These are phyloP conservation scores for Quercus suber DNA, from an alignment of 306 rosid species.

Conservation along the genomic window DNA sequence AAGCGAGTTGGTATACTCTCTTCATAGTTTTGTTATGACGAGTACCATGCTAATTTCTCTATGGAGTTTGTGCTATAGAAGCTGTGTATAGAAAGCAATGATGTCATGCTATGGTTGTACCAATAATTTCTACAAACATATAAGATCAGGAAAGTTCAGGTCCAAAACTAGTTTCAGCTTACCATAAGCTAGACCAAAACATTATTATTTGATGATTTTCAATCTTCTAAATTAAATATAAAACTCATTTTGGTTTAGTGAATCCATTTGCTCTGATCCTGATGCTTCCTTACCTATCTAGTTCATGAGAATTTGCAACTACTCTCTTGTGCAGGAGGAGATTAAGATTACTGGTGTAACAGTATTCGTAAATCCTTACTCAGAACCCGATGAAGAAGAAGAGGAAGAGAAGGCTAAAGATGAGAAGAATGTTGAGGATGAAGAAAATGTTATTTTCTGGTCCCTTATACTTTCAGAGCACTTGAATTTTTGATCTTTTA, in stretches of 20 bases:
- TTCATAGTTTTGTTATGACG: not conserved
- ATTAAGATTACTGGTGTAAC: slow-evolving; percentile 78
- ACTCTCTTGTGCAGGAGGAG: slow-evolving; percentile 66
- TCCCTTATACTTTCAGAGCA: slow-evolving; percentile 9
- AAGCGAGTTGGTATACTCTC: not conserved
- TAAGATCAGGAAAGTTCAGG: not conserved
- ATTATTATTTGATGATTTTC: slow-evolving; percentile 2
- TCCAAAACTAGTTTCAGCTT: not conserved
- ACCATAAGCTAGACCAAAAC: not conserved
- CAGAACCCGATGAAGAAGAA: slow-evolving; percentile 89
- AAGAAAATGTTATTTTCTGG: slow-evolving; percentile 65
- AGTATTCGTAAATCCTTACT: slow-evolving; percentile 79
- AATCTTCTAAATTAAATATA: slow-evolving; percentile 13
- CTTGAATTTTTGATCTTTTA: slow-evolving; percentile 12
- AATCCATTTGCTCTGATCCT: slow-evolving; percentile 19
- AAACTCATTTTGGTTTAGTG: slow-evolving; percentile 10
- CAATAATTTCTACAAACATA: not conserved
- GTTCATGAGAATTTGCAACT: not conserved
- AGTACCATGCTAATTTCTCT: not conserved
- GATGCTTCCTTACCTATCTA: slow-evolving; percentile 1
- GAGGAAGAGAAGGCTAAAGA: slow-evolving; percentile 54
- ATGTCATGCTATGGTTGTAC: not conserved
- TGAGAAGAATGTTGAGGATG: slow-evolving; percentile 65
- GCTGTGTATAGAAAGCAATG: not conserved
- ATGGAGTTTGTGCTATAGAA: not conserved